phyloP scores from a whole-genome alignment of 176 grass and related monocot species.

The Aegilops sharonensis region DNA sequence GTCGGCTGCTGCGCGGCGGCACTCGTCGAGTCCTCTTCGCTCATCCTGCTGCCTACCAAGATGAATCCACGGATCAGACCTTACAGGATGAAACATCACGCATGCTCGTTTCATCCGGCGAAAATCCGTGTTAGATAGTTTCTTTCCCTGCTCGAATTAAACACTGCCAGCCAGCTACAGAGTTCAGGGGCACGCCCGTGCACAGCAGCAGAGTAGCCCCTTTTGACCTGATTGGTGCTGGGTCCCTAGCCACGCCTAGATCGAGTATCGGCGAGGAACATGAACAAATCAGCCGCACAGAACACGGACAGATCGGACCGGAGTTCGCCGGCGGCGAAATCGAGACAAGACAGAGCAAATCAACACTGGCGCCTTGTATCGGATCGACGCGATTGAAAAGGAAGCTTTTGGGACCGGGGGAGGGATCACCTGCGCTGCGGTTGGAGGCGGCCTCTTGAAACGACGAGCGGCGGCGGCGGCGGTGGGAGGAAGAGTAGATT shows the following conservation, averaged over 20 bases:
- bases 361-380: background rate
- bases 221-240: background rate
- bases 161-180: too few species aligned
- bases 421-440: background rate
- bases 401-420: too few species aligned
- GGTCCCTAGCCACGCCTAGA: background rate
- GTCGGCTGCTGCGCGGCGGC: background rate
- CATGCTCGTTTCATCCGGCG: too few species aligned
- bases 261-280: background rate
- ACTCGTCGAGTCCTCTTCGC: slow-evolving; percentile 21
- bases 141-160: too few species aligned
- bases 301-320: background rate
- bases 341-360: background rate
- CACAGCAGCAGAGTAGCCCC: too few species aligned
- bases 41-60: slow-evolving; percentile 32
- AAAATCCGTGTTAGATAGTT: too few species aligned
- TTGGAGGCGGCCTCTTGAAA: background rate
- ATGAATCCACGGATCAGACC: background rate
- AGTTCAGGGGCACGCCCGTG: too few species aligned
- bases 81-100: too few species aligned
- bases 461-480: background rate
- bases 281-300: too few species aligned
- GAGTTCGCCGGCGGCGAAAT: background rate
- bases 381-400: background rate
- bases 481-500: background rate